Evolutionary conservation across 1,284 basidiomycete species (phyloP).

Genomic region (Vanrija humicola): DNA sequence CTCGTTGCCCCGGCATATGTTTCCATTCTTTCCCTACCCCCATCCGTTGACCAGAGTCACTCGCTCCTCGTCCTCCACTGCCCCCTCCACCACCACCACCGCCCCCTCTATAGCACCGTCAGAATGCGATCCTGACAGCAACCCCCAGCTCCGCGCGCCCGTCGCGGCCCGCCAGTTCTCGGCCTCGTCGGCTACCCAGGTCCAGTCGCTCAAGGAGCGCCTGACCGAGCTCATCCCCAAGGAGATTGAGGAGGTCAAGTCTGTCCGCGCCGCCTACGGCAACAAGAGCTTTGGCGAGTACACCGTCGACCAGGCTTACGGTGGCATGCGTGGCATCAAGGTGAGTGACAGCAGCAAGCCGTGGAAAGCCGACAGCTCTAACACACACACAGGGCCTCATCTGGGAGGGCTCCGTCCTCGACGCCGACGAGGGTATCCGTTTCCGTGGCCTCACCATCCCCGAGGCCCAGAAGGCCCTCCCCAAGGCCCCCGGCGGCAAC

Average conservation of each 20-base stretch:
- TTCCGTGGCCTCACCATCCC: slow-evolving; percentile 92
- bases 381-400: slow-evolving; percentile 57
- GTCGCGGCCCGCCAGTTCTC: slow-evolving; percentile 50
- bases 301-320: slow-evolving; percentile 79
- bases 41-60: not conserved
- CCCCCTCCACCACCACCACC: not conserved
- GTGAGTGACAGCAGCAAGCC: slow-evolving; percentile 19
- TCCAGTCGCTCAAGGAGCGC: slow-evolving; percentile 80
- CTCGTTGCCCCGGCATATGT: not conserved
- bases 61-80: not conserved
- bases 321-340: slow-evolving; percentile 83
- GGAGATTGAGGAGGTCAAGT: slow-evolving; percentile 84
- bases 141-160: slow-evolving; percentile 14
- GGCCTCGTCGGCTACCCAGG: slow-evolving; percentile 58
- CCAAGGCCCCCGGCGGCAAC: slow-evolving; percentile 79
- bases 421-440: slow-evolving; percentile 92
- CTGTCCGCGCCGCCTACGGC: slow-evolving; percentile 74
- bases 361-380: not conserved
- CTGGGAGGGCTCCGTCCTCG: slow-evolving; percentile 93
- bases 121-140: not conserved
- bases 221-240: slow-evolving; percentile 84
- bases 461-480: slow-evolving; percentile 78
- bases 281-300: slow-evolving; percentile 87
- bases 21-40: not conserved
- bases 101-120: not conserved